Percentiles rank a stretch among this genome's conserved stretches.
Conservation (phyloP, 371 early-diverging fungal species). For the Parasitella parasitica region DNA sequence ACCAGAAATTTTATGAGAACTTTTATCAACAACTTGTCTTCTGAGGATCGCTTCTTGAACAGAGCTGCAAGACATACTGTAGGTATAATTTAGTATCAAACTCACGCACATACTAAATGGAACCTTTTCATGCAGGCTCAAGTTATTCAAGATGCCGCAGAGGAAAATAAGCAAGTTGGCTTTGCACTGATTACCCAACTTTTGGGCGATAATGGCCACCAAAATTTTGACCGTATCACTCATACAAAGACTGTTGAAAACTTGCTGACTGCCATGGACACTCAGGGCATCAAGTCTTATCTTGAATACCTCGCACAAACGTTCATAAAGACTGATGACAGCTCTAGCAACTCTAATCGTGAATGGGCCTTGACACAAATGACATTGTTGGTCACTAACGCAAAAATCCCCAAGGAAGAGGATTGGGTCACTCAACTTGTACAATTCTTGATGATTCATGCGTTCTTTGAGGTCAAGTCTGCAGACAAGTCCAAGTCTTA, state of each 20-base stretch:
- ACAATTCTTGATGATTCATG: slow-evolving; percentile 68
- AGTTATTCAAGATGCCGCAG: slow-evolving; percentile 52
- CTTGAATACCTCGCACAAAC: slow-evolving; percentile 68
- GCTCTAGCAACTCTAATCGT: slow-evolving; percentile 48
- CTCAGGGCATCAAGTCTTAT: slow-evolving; percentile 68
- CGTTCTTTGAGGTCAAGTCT: slow-evolving; percentile 68
- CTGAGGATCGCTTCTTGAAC: slow-evolving; percentile 71
- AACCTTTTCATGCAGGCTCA: slow-evolving; percentile 31
- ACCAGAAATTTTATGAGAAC: slow-evolving; percentile 81
- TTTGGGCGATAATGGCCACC: slow-evolving; percentile 66
- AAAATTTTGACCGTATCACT: slow-evolving; percentile 75
- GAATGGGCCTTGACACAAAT: slow-evolving; percentile 84
- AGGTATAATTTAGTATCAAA: slow-evolving; percentile 12
- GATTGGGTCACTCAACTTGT: slow-evolving; percentile 64
- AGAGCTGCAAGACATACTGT: slow-evolving; percentile 77
- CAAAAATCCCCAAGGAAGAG: slow-evolving; percentile 73
- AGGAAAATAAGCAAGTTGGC: slow-evolving; percentile 27
- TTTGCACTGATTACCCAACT: slow-evolving; percentile 66
- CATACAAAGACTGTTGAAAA: slow-evolving; percentile 76
- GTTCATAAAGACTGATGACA: slow-evolving; percentile 48
- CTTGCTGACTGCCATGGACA: slow-evolving; percentile 69
- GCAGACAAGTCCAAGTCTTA: slow-evolving; percentile 28
- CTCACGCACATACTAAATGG: not conserved
- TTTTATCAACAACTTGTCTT: slow-evolving; percentile 81
- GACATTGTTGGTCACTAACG: slow-evolving; percentile 68